Base-by-base conservation (phyloP, 331 rosid genomes). In the Pyracantha coccinea region DNA sequence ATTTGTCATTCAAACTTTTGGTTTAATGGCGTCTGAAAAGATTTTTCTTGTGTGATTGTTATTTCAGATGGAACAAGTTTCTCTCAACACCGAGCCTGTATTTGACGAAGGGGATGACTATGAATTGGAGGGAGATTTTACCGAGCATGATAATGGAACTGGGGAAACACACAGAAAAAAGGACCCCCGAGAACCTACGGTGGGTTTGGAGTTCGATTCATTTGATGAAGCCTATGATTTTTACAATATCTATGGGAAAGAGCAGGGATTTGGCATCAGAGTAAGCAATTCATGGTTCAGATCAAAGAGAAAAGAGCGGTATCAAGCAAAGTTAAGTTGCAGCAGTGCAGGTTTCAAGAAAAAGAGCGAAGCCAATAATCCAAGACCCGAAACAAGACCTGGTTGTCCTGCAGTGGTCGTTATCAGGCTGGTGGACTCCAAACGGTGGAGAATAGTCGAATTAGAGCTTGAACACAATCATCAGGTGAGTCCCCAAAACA, bases 241-340 rank as follows among this genome's bases (percentile, higher is more conserved):
- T 59, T 91, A 89, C 84, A 88, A 91, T 75, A 20, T 84, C 54
- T 87, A 85, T 85, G 97, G 87, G 57, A 89, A 84, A 83, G 88
- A 81, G 54, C 86, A 81, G 64, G 94, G 97, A 20, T 89, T 91
- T 84, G 97, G 94, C 27, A 91, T 85, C 68, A 82, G 94, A 77
- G 97, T 91, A 66, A 87, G 94, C 81, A 91, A 89, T 71, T 91
- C 94, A 11, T 91, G 97, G 97, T 91, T 89, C 78, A 80, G 94
- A 77, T 87, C 92, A 52, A 91, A 87, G 85, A 83, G 85, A 83
- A 91, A 84, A 81, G 91, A 91, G 86, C 89, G 92, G 58, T 87
- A 87, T 70, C 81, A 94, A 69, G 94, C 91, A 78, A 91, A 89
- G 80, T 86, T 89, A 61, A 84, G 97, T 79, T 91, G 93, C 85